These are phyloP conservation scores for Calocybe indica DNA, from an alignment of 768 basidiomycete species.

Conservation along the genomic window DNA sequence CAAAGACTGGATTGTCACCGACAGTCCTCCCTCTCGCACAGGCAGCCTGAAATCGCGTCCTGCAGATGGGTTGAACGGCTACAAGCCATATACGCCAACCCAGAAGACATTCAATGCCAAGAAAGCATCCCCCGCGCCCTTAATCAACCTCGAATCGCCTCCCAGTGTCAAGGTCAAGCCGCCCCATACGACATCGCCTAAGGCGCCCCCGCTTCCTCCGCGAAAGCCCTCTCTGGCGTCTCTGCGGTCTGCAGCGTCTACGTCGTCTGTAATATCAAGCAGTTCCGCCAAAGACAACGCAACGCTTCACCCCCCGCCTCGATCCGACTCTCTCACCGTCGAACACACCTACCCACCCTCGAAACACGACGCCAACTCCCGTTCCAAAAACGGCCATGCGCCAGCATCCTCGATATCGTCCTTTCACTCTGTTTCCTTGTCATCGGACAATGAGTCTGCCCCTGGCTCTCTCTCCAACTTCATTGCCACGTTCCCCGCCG, in stretches of 20 bases:
- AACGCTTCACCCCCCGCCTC: constrained; percentile 25
- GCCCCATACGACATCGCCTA: constrained; percentile 14
- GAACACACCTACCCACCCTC: constrained; percentile 55
- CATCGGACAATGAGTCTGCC: constrained; percentile 49
- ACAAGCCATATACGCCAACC: constrained; percentile 15
- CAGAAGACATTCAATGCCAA: constrained; percentile 16
- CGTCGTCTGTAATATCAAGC: constrained; percentile 17
- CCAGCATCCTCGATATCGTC: constrained; percentile 73
- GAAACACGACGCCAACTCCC: constrained; percentile 28
- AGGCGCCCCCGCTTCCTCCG: constrained; percentile 59
- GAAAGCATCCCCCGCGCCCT: constrained; percentile 23
- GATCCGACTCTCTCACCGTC: constrained; percentile 45
- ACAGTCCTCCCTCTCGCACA: constrained; percentile 41
- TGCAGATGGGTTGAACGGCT: constrained; percentile 5
- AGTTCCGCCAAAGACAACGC: neutral
- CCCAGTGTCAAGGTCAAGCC: constrained; percentile 26
- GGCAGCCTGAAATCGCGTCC: constrained; percentile 13
- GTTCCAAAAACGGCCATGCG: constrained; percentile 39
- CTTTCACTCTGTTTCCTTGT: constrained; percentile 79
- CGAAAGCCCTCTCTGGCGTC: constrained; percentile 54
- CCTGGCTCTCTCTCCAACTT: constrained; percentile 36
- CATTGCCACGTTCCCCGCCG: constrained; percentile 42
- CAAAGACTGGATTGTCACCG: constrained; percentile 62
- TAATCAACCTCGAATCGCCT: constrained; percentile 54
- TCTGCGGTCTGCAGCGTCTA: constrained; percentile 34